These are phyloP conservation scores for Diaporthe velutina DNA, from an alignment of 2,329 filamentous ascomycete species.

Conservation along the genomic window DNA sequence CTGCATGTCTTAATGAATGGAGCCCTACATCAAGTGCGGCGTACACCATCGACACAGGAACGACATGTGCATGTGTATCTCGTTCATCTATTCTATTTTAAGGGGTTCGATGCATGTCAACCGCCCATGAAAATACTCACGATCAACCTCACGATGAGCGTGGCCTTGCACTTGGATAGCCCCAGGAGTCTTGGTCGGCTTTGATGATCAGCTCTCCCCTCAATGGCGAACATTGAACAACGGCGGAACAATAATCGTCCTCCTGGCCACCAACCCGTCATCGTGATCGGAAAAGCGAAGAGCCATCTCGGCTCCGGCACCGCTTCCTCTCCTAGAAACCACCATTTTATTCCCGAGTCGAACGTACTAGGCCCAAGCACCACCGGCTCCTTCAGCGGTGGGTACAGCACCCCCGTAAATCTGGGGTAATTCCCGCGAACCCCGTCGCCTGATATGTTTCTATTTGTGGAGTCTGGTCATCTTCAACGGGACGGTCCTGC, in stretches of 20 bases:
- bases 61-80: neutral
- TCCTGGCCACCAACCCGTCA: neutral
- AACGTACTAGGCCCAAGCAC: neutral
- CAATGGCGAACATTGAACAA: neutral
- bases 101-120: neutral
- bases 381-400: slow-evolving; percentile 1
- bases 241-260: slow-evolving; percentile 16
- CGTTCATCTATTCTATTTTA: neutral
- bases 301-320: slow-evolving; percentile 12
- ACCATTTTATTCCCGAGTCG: slow-evolving; percentile 6
- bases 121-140: neutral
- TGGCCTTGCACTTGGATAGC: neutral
- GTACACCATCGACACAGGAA: neutral
- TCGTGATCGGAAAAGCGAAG: slow-evolving; percentile 1
- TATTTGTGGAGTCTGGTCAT: slow-evolving; percentile 23
- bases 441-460: slow-evolving; percentile 17
- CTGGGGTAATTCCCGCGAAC: slow-evolving; percentile 23
- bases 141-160: neutral
- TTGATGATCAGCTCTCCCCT: neutral
- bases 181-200: neutral
- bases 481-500: neutral
- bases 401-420: slow-evolving; percentile 5
- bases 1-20: slow-evolving; percentile 19
- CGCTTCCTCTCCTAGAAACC: neutral
- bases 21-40: slow-evolving; percentile 1